Base-by-base conservation (phyloP, 139 green algal genomes). In the Chlamydomonas asymmetrica region DNA sequence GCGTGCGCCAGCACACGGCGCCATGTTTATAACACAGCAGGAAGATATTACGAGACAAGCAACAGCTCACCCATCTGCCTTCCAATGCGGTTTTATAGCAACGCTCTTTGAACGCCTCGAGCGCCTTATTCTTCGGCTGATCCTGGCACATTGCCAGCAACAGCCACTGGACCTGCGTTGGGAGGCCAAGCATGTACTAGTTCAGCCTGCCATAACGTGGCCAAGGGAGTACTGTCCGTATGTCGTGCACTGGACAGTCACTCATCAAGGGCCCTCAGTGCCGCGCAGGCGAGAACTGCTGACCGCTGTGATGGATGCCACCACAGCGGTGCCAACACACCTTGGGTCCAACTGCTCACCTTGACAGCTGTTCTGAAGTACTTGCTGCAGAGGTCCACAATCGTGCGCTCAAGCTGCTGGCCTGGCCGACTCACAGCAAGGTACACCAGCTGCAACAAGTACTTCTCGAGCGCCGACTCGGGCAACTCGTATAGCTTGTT, bases 101-200 rank as follows among this genome's bases (percentile, higher is more conserved):
- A 0, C 60, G 61, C 25, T 96, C 89, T 1, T 80, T 77, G 56
- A 91, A 81, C 32, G 34, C 31, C 43, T 86, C 76, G 23, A 91
- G 37, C 27, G 90, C 74, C 41, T 85, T 82, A 71, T 87, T 85
- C 48, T 88, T 90, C 0, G 88, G 88, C 45, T 92, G 82, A 83
- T 98, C 94, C 71, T 98, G 94, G 9, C 82, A 84, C 50, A 98
- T 89, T 31, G 94, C 93, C 66, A 94, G 78, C 73, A 98, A 78
- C 45, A 98, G 83, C 94, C 94, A 98, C 64, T 97, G 93, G 16
- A 92, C 78, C 90, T 96, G 86, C 76, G 63, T n/a, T n/a, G n/a
- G n/a, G n/a, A n/a, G n/a, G n/a, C n/a, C n/a, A n/a, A n/a, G n/a
- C n/a, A n/a, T n/a, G n/a, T n/a, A n/a, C n/a, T n/a, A n/a, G n/a